Conservation (phyloP, 768 basidiomycete genomes). For the Lentinula boryana region DNA sequence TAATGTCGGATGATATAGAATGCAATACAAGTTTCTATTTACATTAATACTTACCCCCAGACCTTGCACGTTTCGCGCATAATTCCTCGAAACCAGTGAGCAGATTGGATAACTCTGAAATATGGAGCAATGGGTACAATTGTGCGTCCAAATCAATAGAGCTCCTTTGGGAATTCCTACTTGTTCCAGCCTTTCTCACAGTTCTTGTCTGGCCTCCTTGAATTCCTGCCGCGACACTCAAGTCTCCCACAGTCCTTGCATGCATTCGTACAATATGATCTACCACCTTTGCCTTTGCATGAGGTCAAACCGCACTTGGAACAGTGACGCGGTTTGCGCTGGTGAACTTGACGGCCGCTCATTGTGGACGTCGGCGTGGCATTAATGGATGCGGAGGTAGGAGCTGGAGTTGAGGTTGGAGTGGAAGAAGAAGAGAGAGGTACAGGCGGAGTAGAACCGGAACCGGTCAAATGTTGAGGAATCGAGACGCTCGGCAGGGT, state of each 20-base stretch:
- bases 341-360: conserved; percentile 24
- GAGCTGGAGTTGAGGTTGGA: neutral
- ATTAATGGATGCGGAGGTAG: neutral
- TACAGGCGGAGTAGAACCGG: neutral
- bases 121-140: too few species aligned
- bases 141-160: too few species aligned
- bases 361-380: neutral
- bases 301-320: conserved; percentile 78
- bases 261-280: conserved; percentile 63
- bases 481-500: neutral
- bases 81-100: neutral
- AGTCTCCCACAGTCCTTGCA: conserved; percentile 83
- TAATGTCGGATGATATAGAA: neutral
- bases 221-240: conserved; percentile 74
- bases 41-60: too few species aligned
- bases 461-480: neutral
- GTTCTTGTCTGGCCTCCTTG: conserved; percentile 68
- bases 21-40: neutral
- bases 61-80: too few species aligned
- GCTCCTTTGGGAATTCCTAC: neutral
- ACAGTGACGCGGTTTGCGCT: conserved; percentile 69
- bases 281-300: conserved; percentile 80
- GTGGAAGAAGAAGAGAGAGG: neutral
- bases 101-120: neutral
- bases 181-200: conserved; percentile 54